These are phyloP conservation scores for Linnemannia elongata DNA, from an alignment of 192 early-diverging fungal genomes.

Conservation along the genomic window DNA sequence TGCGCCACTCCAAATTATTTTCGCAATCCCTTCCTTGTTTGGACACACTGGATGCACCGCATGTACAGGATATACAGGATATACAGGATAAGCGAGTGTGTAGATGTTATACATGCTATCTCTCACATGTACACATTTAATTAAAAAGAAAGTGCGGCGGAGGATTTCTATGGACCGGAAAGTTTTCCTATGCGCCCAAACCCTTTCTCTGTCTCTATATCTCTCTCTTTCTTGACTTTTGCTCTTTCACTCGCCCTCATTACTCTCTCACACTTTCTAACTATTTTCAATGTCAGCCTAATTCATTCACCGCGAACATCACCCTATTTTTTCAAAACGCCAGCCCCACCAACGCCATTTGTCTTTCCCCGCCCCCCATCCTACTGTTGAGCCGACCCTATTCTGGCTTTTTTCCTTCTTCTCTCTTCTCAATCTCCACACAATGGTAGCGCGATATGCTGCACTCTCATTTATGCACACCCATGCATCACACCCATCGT, in stretches of 20 bases:
- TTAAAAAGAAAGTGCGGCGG: not conserved
- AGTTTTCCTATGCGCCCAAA: not conserved
- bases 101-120: too few relatives aligned
- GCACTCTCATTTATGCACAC: not conserved
- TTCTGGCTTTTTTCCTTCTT: too few relatives aligned
- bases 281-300: not conserved
- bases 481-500: not conserved
- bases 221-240: too few relatives aligned
- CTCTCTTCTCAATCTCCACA: too few relatives aligned
- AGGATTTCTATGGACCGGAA: not conserved
- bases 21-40: conserved; percentile 5
- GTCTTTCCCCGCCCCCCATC: not conserved
- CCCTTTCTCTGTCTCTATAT: too few relatives aligned
- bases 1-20: not conserved
- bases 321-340: not conserved
- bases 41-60: not conserved
- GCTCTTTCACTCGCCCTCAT: not conserved
- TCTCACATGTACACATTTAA: not conserved
- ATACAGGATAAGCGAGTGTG: too few relatives aligned
- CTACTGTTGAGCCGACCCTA: too few relatives aligned
- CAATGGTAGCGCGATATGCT: too few relatives aligned
- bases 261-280: conserved; percentile 4
- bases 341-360: not conserved
- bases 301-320: not conserved
- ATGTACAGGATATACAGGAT: too few relatives aligned